Base-by-base conservation (phyloP, 306 rosid species). In the Clitoria ternatea region DNA sequence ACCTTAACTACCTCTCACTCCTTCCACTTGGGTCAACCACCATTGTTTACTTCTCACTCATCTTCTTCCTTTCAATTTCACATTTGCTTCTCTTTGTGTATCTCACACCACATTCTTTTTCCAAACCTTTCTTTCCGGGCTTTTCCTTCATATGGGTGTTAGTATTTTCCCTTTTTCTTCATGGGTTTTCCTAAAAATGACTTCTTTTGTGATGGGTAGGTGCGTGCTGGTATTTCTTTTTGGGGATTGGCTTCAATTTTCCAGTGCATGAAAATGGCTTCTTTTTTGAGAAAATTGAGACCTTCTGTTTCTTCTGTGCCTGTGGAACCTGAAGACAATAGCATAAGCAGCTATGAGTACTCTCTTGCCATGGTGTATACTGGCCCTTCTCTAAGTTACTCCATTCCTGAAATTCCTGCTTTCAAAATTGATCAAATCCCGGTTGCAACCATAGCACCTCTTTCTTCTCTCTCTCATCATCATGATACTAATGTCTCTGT, bases 321-420 rank as follows among this genome's bases (percentile, higher is more conserved):
- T n/a, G 78, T 48, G 22, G 81, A 55, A 9, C 50, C 18, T 0
- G 74, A 82, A 17, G 76, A 80, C 2, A n/a, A n/a, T n/a, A 82
- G 54, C 19, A 70, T 76, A 24, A 67, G 35, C 11, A 81, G 56
- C 55, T 59, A 66, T 69, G 98, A 92, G 20, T 89, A 80, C 72
- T 89, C 98, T 4, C 77, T 89, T 77, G 96, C 96, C 10, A 1
- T 77, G 12, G 87, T 83, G 69, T 92, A 92, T 64, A 48, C 2
- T 55, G 98, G 98, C 26, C 90, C 96, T 70, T 82, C 89, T 56
- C 69, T 84, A 23, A 26, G 67, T 64, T 75, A 77, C 69, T 82
- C 77, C 5, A 80, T 92, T 68, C 98, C 98, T 23, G 77, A 85
- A 65, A 86, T 72, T 0, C 62, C 80, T 36, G 89, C 92, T 39